Percentiles rank a stretch among this genome's conserved stretches.
Evolutionary conservation across 257 asterid species (phyloP).

Genomic region (Forsythia suspensa): DNA sequence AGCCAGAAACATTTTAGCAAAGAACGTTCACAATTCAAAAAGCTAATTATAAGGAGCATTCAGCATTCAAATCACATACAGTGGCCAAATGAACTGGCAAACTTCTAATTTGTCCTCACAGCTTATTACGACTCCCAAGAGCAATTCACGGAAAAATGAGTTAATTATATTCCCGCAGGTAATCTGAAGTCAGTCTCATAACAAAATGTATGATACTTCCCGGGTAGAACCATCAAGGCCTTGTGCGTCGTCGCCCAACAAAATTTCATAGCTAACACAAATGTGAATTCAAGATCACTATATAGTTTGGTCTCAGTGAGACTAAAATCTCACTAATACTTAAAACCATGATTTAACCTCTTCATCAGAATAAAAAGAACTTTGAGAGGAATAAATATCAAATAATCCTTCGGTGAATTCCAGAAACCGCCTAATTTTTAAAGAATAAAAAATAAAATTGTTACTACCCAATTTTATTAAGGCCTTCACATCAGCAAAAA

Average conservation of each 20-base stretch:
- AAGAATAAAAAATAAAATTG: too few relatives aligned
- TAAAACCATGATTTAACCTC: neutral
- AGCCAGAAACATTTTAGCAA: constrained; percentile 11
- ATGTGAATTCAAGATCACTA: neutral
- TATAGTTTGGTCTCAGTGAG: neutral
- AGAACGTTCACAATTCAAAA: neutral
- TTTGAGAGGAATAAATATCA: neutral
- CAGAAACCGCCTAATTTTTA: neutral
- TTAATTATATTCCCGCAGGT: neutral
- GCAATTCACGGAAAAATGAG: neutral
- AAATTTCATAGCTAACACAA: neutral
- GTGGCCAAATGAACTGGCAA: neutral
- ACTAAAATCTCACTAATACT: neutral
- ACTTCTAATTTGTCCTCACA: neutral
- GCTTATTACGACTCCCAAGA: neutral
- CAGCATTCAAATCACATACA: neutral
- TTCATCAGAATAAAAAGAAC: neutral
- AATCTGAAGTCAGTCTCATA: neutral
- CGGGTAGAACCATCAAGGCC: neutral
- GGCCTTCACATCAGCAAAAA: too few relatives aligned
- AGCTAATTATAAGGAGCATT: neutral
- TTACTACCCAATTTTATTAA: too few relatives aligned
- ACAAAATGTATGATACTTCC: neutral
- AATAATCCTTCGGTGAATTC: neutral
- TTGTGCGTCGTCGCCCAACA: neutral